Conservation (phyloP, 2,329 filamentous ascomycete species). For the Aspergillus texensis region DNA sequence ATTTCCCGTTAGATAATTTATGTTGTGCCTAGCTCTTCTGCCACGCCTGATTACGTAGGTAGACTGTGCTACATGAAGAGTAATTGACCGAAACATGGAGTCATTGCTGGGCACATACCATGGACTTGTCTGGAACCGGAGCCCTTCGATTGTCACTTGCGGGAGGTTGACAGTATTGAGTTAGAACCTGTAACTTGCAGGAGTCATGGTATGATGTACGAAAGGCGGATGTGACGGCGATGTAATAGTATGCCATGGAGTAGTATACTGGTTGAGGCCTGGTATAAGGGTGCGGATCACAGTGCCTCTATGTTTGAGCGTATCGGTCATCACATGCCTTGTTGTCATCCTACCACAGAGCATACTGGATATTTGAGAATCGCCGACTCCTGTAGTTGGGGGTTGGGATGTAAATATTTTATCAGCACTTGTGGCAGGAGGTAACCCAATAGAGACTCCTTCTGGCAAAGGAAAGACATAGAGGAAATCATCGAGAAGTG, state of each 20-base stretch:
- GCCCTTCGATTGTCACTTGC: neutral
- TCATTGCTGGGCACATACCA: neutral
- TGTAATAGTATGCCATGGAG: neutral
- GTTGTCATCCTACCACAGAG: neutral
- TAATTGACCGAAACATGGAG: neutral
- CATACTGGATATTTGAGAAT: neutral
- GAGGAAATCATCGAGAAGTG: neutral
- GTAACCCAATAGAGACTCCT: neutral
- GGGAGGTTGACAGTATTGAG: neutral
- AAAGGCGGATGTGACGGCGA: too few relatives aligned
- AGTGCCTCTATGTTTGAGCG: neutral
- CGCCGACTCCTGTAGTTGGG: neutral
- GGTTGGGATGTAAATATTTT: neutral
- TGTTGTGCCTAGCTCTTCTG: neutral
- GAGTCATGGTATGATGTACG: neutral
- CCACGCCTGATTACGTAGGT: neutral
- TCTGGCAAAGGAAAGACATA: neutral
- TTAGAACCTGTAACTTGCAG: neutral
- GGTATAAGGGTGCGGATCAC: neutral
- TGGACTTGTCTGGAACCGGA: neutral
- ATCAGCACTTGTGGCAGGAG: neutral
- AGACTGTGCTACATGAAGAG: neutral
- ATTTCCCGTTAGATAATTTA: neutral
- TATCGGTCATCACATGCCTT: neutral
- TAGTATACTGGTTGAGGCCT: neutral